phyloP scores from a whole-genome alignment of 192 early-diverging fungal species.

The Podila horticola region DNA sequence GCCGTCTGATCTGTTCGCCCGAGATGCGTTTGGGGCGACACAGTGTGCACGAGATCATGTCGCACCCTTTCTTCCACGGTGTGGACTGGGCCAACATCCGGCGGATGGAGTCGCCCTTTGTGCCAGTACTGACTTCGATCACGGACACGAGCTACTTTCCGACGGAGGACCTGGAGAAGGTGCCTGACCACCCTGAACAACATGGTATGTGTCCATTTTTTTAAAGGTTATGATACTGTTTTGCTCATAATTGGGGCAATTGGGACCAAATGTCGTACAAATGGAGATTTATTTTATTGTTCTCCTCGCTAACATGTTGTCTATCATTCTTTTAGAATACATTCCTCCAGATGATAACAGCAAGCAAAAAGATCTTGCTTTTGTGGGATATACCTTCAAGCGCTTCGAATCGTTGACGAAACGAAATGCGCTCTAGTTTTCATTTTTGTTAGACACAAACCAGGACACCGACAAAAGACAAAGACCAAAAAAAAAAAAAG shows the following conservation, averaged over 20 bases:
- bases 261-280: too few species aligned
- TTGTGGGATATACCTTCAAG: conserved; percentile 99
- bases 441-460: neutral
- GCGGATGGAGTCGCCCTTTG: conserved; percentile 85
- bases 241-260: neutral
- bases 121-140: conserved; percentile 91
- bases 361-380: conserved; percentile 93
- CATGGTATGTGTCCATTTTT: conserved; percentile 5
- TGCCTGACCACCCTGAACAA: conserved; percentile 62
- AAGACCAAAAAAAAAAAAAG: neutral
- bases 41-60: conserved; percentile 84
- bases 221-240: neutral
- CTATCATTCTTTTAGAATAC: neutral
- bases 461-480: neutral
- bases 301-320: too few species aligned
- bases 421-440: conserved; percentile 56
- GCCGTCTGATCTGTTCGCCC: conserved; percentile 89
- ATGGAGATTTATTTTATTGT: too few species aligned
- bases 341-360: conserved; percentile 31
- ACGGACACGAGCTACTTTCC: conserved; percentile 99
- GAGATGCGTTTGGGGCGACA: conserved; percentile 84
- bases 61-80: conserved; percentile 95
- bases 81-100: conserved; percentile 94
- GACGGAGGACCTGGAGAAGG: conserved; percentile 89
- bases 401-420: conserved; percentile 86